These are phyloP conservation scores for Lichtheimia ornata DNA, from an alignment of 371 early-diverging fungal genomes.

Conservation along the genomic window DNA sequence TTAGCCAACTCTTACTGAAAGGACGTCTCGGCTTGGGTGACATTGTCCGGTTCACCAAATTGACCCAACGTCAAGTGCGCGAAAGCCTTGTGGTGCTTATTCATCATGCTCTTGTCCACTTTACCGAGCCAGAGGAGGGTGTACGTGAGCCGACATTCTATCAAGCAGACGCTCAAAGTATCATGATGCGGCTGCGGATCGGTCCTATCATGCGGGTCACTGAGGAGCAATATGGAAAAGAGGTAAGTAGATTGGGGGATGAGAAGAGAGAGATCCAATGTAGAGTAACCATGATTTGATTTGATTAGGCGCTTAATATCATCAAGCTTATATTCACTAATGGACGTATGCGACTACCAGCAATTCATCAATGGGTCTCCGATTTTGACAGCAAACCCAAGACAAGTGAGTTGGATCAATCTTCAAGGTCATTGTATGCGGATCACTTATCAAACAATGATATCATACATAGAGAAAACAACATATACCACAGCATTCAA, in stretches of 20 bases:
- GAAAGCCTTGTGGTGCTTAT: conserved; percentile 43
- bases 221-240: conserved; percentile 64
- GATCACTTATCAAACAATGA: no score
- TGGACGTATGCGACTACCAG: conserved; percentile 37
- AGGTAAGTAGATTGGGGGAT: conserved; percentile 37
- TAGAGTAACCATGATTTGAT: neutral
- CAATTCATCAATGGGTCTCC: conserved; percentile 28
- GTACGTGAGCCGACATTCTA: conserved; percentile 68
- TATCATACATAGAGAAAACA: conserved; percentile 29
- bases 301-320: neutral
- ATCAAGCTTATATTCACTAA: conserved; percentile 27
- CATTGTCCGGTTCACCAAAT: conserved; percentile 38
- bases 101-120: conserved; percentile 42
- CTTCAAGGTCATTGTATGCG: no score
- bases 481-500: conserved; percentile 49
- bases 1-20: conserved; percentile 39
- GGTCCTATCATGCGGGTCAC: conserved; percentile 65
- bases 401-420: conserved; percentile 26
- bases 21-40: conserved; percentile 46
- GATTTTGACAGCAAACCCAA: conserved; percentile 25
- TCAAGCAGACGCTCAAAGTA: conserved; percentile 47
- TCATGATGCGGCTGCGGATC: conserved; percentile 69
- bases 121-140: conserved; percentile 64
- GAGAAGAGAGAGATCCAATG: no score
- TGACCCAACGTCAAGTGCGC: conserved; percentile 36